Base-by-base conservation (phyloP, 805 yeast genomes). In the Myxozyma monticola region DNA sequence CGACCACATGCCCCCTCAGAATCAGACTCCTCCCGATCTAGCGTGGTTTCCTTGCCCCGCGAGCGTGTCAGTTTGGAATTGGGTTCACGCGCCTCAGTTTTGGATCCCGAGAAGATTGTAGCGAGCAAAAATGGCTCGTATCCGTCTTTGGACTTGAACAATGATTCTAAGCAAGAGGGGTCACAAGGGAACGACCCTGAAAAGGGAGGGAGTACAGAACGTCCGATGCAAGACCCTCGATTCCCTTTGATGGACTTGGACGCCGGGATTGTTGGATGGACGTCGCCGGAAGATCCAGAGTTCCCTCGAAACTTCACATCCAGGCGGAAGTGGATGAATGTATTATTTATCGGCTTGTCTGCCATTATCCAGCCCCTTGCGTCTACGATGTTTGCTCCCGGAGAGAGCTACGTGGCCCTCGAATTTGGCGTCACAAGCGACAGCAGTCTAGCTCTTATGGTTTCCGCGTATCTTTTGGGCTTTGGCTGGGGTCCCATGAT, bases 391-490 rank as follows among this genome's bases (percentile, higher is more conserved):
- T 41, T 47, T 22, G 46, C 51, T 3, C 51, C 51, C 14, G 51
- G 52, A 8, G 56, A 59, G 7, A 34, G 51, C 12, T 26, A 40
- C 24, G 57, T 64, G 17, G 74, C 81, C 3, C 65, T 76, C 43
- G 46, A 47, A 22, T 47, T 47, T 20, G 20, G 28, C 42, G 42
- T 22, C 7, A 47, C 51, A 4, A 40, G 18, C 25, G 9, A 41
- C 9, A 35, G 38, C 9, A 9, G 73, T 79, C 22, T 74, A 79
- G 3, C 76, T 80, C 2, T 68, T 73, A 41, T 79, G 73, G 68
- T 49, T 17, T 38, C 49, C 6, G 21, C 78, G 22, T 67, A 80
- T 25, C 79, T 85, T 34, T 80, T 85, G 50, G 90, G 85, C 0
- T 71, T 79, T 63, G 80, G 81, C 1, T 78, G 88, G 2, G 53